These are phyloP conservation scores for Hericium coralloides DNA, from an alignment of 768 basidiomycete genomes.

Conservation along the genomic window DNA sequence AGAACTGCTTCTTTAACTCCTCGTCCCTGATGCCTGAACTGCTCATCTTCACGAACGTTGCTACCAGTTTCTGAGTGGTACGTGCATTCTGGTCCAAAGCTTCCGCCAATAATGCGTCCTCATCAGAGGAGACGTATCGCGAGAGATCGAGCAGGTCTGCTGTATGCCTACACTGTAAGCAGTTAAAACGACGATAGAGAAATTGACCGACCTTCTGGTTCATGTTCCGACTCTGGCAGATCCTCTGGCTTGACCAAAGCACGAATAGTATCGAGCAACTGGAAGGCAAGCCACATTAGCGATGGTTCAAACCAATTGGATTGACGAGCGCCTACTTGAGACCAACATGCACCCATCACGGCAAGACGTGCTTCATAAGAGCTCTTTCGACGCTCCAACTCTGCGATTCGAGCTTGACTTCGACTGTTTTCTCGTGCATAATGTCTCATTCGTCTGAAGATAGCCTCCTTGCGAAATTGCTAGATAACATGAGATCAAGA, in stretches of 20 bases:
- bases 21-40: conserved; percentile 26
- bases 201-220: conserved; percentile 10
- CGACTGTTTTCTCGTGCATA: conserved; percentile 71
- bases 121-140: conserved; percentile 8
- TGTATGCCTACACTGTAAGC: conserved; percentile 17
- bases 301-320: too few species aligned
- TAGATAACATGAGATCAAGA: conserved; percentile 19
- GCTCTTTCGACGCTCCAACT: conserved; percentile 56
- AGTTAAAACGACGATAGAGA: conserved; percentile 13
- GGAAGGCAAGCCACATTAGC: background rate
- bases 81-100: conserved; percentile 47
- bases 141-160: background rate
- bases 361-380: conserved; percentile 64
- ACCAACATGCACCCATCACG: conserved; percentile 74
- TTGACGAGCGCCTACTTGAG: conserved; percentile 39
- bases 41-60: conserved; percentile 42
- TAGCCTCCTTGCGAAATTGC: conserved; percentile 83
- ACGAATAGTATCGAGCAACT: conserved; percentile 64
- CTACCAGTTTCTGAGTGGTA: conserved; percentile 51
- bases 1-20: conserved; percentile 36
- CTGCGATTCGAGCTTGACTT: conserved; percentile 47
- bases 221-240: conserved; percentile 32
- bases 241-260: conserved; percentile 42
- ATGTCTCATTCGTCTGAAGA: conserved; percentile 77
- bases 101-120: conserved; percentile 20